Evolutionary conservation across 2,329 filamentous ascomycete genomes (phyloP), one percentile per base, ranked within the genome.

Genomic region (Neodidymelliopsis sp.): DNA sequence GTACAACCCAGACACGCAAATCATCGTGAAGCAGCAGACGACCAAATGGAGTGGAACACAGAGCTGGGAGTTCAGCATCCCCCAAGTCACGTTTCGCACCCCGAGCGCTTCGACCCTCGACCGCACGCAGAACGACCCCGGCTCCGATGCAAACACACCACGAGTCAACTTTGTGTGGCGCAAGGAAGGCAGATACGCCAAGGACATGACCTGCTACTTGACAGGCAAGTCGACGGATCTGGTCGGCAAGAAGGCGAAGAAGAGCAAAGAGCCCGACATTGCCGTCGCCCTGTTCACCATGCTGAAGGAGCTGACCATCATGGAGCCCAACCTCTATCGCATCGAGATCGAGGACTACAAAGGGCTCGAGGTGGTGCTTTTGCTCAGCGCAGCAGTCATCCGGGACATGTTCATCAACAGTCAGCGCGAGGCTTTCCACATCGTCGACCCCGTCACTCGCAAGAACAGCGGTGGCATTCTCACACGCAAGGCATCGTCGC

Each of bases 301-400:
- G 13, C 79, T 87, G 19, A 87, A 84, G 59, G 89, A 92, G 61
- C 74, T 97, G 49, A 96, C 92, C 2, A 81, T 99, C 30, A 97
- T 97, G 76, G 90, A 99, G 73, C 90, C 93, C 4, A 97, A 97
- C 68, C 80, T 97, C 66, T 87, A 88, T 53, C 82, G 94, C 6
- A 88, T 97, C 9, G 92, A 97, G 31, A 85, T 97, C 54, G 91
- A 99, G 71, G 94, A 99, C 73, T 85, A 88, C 48, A 97, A 97
- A 72, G 94, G 94, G 0, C 77, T 97, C 4, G 94, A 99, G 69
- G 83, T 97, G 1, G 86, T 92, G 1, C 74, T 97, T 16, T 66
- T 87, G 20, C 74, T 87, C 0, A 76, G 81, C 12, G 83, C 82
- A 0, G 76, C 83, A 2, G 81, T 84, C 10, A 85, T 87, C 49